Percentiles rank a stretch among this genome's conserved stretches.
These are phyloP conservation scores for Paratrimastix pyriformis DNA, from an alignment of 78 protist species.

Conservation along the genomic window DNA sequence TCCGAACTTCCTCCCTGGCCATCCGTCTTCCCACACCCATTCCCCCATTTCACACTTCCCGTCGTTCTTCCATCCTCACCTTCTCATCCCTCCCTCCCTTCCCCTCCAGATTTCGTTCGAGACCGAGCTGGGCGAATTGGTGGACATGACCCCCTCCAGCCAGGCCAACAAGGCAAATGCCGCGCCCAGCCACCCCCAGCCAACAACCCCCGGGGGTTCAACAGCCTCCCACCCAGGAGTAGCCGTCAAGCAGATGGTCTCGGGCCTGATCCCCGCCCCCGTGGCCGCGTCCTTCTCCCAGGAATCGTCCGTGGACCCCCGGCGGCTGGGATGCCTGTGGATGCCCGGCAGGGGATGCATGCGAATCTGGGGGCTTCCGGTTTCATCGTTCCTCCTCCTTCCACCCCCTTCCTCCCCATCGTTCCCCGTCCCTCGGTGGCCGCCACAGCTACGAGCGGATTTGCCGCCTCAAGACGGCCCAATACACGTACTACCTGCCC, in stretches of 20 bases:
- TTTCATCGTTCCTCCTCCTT: too few species aligned
- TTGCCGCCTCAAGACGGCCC: constrained; percentile 81
- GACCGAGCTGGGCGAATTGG: constrained; percentile 86
- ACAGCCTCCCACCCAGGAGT: background rate
- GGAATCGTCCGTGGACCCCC: too few species aligned
- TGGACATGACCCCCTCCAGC: constrained; percentile 77
- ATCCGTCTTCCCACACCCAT: too few species aligned
- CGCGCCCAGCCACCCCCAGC: background rate
- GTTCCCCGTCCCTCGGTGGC: background rate
- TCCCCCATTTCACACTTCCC: too few species aligned
- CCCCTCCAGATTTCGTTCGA: constrained; percentile 38
- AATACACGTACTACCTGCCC: constrained; percentile 92
- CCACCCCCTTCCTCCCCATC: too few species aligned
- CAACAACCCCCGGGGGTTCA: background rate
- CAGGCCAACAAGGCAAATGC: constrained; percentile 34
- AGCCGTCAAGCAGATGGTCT: background rate
- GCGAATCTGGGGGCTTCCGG: too few species aligned
- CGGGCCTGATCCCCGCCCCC: constrained; percentile 47
- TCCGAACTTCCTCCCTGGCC: too few species aligned
- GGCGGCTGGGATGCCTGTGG: too few species aligned
- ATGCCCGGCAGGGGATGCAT: too few species aligned
- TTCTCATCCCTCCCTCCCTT: too few species aligned
- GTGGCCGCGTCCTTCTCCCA: constrained; percentile 40
- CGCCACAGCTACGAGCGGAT: background rate
- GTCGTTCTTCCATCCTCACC: too few species aligned